Conservation (phyloP, 306 rosid genomes). For the Leucaena leucocephala region DNA sequence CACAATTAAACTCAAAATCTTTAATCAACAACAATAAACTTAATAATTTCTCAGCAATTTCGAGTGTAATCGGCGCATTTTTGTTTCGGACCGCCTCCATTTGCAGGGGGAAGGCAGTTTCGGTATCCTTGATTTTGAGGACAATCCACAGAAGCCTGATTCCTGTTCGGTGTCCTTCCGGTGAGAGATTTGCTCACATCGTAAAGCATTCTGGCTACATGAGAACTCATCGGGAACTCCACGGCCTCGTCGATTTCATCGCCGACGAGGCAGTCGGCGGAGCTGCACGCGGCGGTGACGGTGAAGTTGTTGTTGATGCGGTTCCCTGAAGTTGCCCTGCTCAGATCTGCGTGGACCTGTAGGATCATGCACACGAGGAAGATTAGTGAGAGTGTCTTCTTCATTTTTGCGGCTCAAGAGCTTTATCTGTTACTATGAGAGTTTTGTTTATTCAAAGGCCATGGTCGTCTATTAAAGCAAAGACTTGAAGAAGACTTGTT, state of each 20-base stretch:
- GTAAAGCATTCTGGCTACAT: slow-evolving; percentile 37
- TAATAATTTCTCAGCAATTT: slow-evolving; percentile 17
- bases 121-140: slow-evolving; percentile 15
- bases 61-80: slow-evolving; percentile 27
- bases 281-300: slow-evolving; percentile 13
- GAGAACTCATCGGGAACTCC: slow-evolving; percentile 38
- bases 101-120: slow-evolving; percentile 26
- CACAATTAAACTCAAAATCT: neutral
- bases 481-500: neutral
- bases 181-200: neutral
- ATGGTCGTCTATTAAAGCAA: neutral
- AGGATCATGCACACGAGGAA: slow-evolving; percentile 25
- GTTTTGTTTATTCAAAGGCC: slow-evolving; percentile 12
- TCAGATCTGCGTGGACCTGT: slow-evolving; percentile 31
- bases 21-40: neutral
- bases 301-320: slow-evolving; percentile 13
- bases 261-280: slow-evolving; percentile 38
- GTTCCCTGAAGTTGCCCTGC: slow-evolving; percentile 7
- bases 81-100: slow-evolving; percentile 17
- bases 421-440: neutral
- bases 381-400: slow-evolving; percentile 9
- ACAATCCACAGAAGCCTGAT: slow-evolving; percentile 32
- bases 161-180: neutral
- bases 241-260: slow-evolving; percentile 28
- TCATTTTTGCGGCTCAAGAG: slow-evolving; percentile 19